phyloP scores from a whole-genome alignment of 2,329 filamentous ascomycete species.

The Nemania sp. region DNA sequence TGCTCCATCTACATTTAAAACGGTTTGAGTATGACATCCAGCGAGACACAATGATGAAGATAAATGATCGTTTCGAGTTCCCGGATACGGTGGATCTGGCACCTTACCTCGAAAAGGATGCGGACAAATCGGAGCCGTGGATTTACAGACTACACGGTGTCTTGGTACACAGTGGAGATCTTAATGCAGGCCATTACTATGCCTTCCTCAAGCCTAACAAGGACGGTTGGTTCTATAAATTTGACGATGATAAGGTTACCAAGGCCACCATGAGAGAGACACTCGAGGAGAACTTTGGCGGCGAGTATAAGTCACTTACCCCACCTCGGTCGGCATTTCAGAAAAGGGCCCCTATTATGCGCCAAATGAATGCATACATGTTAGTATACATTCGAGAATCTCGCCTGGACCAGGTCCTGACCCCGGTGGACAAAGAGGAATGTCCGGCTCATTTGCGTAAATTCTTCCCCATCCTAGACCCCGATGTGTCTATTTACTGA shows the following conservation, averaged over 20 bases:
- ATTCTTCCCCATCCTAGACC: slow-evolving; percentile 41
- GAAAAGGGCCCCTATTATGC: slow-evolving; percentile 63
- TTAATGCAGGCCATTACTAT: slow-evolving; percentile 98
- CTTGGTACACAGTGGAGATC: slow-evolving; percentile 91
- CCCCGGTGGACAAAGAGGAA: slow-evolving; percentile 74
- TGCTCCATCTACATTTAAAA: slow-evolving; percentile 93
- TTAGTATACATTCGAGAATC: slow-evolving; percentile 94
- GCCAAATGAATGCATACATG: slow-evolving; percentile 93
- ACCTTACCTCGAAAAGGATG: slow-evolving; percentile 83
- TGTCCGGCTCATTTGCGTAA: slow-evolving; percentile 81
- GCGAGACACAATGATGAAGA: slow-evolving; percentile 97
- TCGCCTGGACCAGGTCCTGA: slow-evolving; percentile 79
- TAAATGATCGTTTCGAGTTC: slow-evolving; percentile 91
- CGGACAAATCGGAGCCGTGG: slow-evolving; percentile 87
- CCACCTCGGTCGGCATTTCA: slow-evolving; percentile 52
- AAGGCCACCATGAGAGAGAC: slow-evolving; percentile 89
- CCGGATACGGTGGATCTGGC: slow-evolving; percentile 82
- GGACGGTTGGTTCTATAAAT: slow-evolving; percentile 94
- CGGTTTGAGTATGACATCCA: slow-evolving; percentile 98
- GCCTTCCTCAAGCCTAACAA: slow-evolving; percentile 93
- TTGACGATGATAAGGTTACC: slow-evolving; percentile 97
- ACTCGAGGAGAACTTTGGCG: slow-evolving; percentile 94
- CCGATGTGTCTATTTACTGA: slow-evolving; percentile 14
- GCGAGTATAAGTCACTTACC: slow-evolving; percentile 69
- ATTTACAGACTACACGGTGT: slow-evolving; percentile 93